phyloP scores from a whole-genome alignment of 2,329 filamentous ascomycete genomes.

The Aspergillus carbonarius region DNA sequence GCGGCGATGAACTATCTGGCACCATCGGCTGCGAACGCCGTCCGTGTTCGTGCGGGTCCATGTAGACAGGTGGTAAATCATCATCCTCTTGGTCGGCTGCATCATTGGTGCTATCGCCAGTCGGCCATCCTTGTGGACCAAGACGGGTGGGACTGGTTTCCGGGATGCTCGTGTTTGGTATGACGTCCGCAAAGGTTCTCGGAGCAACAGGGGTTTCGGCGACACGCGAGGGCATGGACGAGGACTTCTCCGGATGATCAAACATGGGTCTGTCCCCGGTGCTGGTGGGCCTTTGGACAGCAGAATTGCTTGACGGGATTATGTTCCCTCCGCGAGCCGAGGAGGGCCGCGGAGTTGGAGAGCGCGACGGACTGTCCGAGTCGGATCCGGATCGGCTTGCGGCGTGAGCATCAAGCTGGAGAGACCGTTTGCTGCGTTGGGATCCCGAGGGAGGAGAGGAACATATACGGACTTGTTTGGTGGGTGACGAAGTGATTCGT shows the following conservation, averaged over 20 bases:
- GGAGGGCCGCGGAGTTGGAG: constrained; percentile 6
- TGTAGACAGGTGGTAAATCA: constrained; percentile 36
- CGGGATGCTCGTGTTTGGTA: constrained; percentile 36
- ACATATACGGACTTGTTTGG: constrained; percentile 15
- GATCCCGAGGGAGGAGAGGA: constrained; percentile 27
- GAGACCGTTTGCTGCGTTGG: constrained; percentile 13
- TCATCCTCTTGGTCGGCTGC: constrained; percentile 37
- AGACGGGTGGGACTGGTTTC: constrained; percentile 39
- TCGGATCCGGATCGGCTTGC: constrained; percentile 8
- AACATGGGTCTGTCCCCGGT: constrained; percentile 9
- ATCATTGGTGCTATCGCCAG: constrained; percentile 24
- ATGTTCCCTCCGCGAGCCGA: constrained; percentile 10
- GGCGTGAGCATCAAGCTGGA: constrained; percentile 4
- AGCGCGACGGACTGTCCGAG: constrained; percentile 11
- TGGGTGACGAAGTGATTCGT: constrained; percentile 17
- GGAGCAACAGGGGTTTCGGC: constrained; percentile 40
- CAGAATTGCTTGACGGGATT: constrained; percentile 18
- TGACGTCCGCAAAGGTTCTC: constrained; percentile 24
- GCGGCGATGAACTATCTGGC: constrained; percentile 25
- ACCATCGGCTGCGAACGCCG: constrained; percentile 22
- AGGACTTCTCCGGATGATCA: constrained; percentile 29
- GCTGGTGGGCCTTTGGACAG: constrained; percentile 4
- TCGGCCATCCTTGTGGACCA: constrained; percentile 23
- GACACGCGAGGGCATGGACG: constrained; percentile 42
- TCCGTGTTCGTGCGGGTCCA: constrained; percentile 17